These are phyloP conservation scores for Tranzscheliella williamsii DNA, from an alignment of 1,284 basidiomycete species.

Conservation along the genomic window DNA sequence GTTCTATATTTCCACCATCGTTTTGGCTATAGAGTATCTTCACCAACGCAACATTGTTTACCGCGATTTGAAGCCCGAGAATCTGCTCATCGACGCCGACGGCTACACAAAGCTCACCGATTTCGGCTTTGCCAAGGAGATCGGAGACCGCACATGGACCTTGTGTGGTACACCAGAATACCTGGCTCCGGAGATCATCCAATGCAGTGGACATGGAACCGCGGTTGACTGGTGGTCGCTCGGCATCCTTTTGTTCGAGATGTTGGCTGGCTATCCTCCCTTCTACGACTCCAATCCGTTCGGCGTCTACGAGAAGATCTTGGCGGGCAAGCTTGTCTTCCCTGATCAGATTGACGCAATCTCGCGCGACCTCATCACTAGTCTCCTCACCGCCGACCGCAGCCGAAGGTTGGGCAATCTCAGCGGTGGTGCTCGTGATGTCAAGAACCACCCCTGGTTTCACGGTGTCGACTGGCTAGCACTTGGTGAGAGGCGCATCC, in stretches of 20 bases:
- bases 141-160: slow-evolving; percentile 54
- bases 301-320: slow-evolving; percentile 61
- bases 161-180: slow-evolving; percentile 59
- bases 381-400: slow-evolving; percentile 63
- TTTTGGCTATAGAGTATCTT: slow-evolving; percentile 62
- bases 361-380: slow-evolving; percentile 64
- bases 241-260: slow-evolving; percentile 57
- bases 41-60: slow-evolving; percentile 54
- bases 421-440: slow-evolving; percentile 63
- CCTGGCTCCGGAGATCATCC: slow-evolving; percentile 57
- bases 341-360: slow-evolving; percentile 64
- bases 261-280: slow-evolving; percentile 58
- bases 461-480: slow-evolving; percentile 64
- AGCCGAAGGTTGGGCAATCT: slow-evolving; percentile 64
- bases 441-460: slow-evolving; percentile 65
- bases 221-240: slow-evolving; percentile 58
- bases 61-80: slow-evolving; percentile 59
- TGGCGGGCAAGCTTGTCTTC: slow-evolving; percentile 63
- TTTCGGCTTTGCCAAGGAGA: slow-evolving; percentile 56
- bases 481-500: slow-evolving; percentile 61
- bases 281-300: slow-evolving; percentile 52
- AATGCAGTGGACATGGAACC: slow-evolving; percentile 53
- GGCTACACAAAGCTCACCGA: slow-evolving; percentile 54
- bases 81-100: slow-evolving; percentile 49
- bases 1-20: slow-evolving; percentile 65